phyloP scores from a whole-genome alignment of 345 rosid genomes.

The Trapa bicornis region DNA sequence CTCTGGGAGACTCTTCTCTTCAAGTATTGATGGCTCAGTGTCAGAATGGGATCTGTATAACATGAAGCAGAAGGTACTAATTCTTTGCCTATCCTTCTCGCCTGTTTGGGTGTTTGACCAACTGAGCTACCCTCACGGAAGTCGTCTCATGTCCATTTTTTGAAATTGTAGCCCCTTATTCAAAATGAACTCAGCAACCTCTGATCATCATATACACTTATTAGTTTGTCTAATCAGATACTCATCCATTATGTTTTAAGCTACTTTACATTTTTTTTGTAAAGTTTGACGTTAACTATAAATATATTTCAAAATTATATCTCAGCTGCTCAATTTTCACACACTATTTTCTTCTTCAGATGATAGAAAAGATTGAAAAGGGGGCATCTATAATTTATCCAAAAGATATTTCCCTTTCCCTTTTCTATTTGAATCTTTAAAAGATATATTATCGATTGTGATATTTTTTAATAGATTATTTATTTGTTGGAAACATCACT shows the following conservation, averaged over 20 bases:
- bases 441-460: not conserved
- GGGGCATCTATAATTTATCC: no score
- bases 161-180: not conserved
- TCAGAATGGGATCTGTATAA: constrained; percentile 84
- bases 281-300: not conserved
- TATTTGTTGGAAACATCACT: not conserved
- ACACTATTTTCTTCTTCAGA: not conserved
- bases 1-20: constrained; percentile 70
- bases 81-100: not conserved
- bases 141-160: not conserved
- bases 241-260: not conserved
- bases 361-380: not conserved
- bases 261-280: not conserved
- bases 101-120: not conserved
- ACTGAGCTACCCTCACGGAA: not conserved
- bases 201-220: not conserved
- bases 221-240: not conserved
- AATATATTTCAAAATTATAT: not conserved
- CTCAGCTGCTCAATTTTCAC: not conserved
- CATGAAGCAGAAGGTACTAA: constrained; percentile 66
- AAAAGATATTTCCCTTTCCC: no score
- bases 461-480: not conserved
- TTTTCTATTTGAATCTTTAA: not conserved
- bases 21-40: constrained; percentile 72
- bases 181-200: not conserved